Evolutionary conservation across 2,329 filamentous ascomycete genomes (phyloP).

Genomic region (Diaporthe aspalathi): DNA sequence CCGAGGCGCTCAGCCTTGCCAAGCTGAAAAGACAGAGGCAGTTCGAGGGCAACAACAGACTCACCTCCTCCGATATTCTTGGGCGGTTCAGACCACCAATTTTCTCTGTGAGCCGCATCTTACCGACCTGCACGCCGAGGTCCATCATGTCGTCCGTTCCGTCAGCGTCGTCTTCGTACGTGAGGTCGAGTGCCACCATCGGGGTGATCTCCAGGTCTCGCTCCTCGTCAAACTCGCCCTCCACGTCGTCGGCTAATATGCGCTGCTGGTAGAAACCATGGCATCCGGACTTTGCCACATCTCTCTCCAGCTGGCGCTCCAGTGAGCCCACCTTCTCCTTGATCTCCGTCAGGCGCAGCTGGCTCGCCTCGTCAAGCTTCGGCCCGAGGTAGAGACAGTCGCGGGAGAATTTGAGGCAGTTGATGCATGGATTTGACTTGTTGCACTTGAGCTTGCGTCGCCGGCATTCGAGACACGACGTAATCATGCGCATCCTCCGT

Average conservation of each 20-base stretch:
- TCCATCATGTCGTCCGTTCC: conserved; percentile 73
- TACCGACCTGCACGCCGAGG: conserved; percentile 77
- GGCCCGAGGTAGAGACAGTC: conserved; percentile 74
- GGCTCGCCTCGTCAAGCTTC: conserved; percentile 75
- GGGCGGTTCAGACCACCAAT: conserved; percentile 79
- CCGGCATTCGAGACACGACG: conserved; percentile 77
- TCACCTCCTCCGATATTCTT: conserved; percentile 76
- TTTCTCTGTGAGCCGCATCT: conserved; percentile 78
- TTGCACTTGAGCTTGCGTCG: conserved; percentile 84
- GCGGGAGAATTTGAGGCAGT: conserved; percentile 67
- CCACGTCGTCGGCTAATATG: conserved; percentile 62
- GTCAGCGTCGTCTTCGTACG: conserved; percentile 74
- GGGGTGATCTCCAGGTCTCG: conserved; percentile 71
- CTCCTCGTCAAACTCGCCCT: conserved; percentile 69
- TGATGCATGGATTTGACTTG: conserved; percentile 77
- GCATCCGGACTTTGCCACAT: conserved; percentile 65
- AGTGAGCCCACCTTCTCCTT: conserved; percentile 82
- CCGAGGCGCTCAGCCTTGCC: background rate
- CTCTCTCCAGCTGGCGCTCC: conserved; percentile 76
- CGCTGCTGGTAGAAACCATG: conserved; percentile 49
- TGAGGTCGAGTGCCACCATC: conserved; percentile 72
- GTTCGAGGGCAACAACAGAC: conserved; percentile 35
- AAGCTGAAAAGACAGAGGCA: background rate
- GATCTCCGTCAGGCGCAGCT: conserved; percentile 78
- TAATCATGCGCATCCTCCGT: conserved; percentile 74